phyloP scores from a whole-genome alignment of 2,329 filamentous ascomycete species.

The Cercospora zeae-maydis region DNA sequence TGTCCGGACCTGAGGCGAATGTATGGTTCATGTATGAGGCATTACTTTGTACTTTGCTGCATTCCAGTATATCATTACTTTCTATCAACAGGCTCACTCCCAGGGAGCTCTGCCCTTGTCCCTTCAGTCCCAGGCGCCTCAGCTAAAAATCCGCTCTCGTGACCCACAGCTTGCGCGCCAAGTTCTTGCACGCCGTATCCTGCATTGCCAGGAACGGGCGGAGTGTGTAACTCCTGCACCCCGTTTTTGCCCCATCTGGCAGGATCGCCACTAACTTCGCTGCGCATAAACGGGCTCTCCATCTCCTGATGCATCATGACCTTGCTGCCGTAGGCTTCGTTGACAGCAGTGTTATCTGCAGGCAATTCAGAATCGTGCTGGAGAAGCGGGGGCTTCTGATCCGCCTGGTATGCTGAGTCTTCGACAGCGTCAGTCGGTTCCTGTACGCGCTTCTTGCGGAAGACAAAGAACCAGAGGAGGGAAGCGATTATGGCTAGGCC shows the following conservation, averaged over 20 bases:
- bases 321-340: constrained; percentile 7
- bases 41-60: background rate
- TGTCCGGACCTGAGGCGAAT: background rate
- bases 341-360: background rate
- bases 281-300: background rate
- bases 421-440: background rate
- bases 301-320: constrained; percentile 4
- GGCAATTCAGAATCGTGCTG: constrained; percentile 7
- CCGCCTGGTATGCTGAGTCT: background rate
- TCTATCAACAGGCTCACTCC: background rate
- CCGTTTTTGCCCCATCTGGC: constrained; percentile 10
- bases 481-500: constrained; percentile 61
- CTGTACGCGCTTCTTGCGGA: constrained; percentile 34
- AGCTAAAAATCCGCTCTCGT: constrained; percentile 9
- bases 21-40: no score
- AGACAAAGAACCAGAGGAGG: constrained; percentile 36
- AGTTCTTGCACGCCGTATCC: constrained; percentile 7
- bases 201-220: background rate
- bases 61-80: background rate
- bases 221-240: constrained; percentile 7
- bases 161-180: background rate
- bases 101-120: constrained; percentile 6
- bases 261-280: constrained; percentile 9
- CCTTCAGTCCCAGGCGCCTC: constrained; percentile 15
- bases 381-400: background rate